A percentile compares a stretch with the other conserved stretches of the same genome.
Conservation (phyloP, 345 rosid genomes). For the Sonneratia caseolaris region DNA sequence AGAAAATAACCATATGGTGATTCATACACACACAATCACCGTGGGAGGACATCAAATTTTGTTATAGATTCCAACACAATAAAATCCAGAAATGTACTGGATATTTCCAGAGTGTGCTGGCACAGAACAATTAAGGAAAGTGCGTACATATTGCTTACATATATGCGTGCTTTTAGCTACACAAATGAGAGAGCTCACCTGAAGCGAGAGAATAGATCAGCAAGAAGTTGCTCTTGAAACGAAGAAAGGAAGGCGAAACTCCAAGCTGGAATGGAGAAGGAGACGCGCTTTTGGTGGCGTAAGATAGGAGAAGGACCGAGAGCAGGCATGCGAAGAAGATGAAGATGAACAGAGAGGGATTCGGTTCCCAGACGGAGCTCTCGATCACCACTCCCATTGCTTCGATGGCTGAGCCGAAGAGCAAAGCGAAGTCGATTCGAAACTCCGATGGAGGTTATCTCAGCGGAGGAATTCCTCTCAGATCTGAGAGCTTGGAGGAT, state of each 20-base stretch:
- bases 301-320: slow-evolving; percentile 44
- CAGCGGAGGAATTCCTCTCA: no score
- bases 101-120: neutral
- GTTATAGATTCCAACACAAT: neutral
- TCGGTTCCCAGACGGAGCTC: slow-evolving; percentile 64
- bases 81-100: neutral
- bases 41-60: no score
- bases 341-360: slow-evolving; percentile 39
- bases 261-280: slow-evolving; percentile 39
- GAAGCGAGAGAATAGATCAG: slow-evolving; percentile 63
- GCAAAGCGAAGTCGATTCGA: no score
- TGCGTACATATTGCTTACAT: neutral
- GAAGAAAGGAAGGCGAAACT: slow-evolving; percentile 31
- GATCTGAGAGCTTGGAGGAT: no score
- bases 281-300: slow-evolving; percentile 22
- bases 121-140: neutral
- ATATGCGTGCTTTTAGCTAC: neutral
- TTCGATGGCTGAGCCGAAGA: no score
- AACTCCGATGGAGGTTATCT: no score
- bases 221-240: slow-evolving; percentile 62
- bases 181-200: slow-evolving; percentile 24
- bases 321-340: slow-evolving; percentile 42
- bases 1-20: neutral
- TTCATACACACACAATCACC: neutral
- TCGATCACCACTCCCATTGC: slow-evolving; percentile 64